Evolutionary conservation across 441 rosid genomes (phyloP), one percentile per base, ranked within the genome.

Genomic region (Syzygium malaccense): DNA sequence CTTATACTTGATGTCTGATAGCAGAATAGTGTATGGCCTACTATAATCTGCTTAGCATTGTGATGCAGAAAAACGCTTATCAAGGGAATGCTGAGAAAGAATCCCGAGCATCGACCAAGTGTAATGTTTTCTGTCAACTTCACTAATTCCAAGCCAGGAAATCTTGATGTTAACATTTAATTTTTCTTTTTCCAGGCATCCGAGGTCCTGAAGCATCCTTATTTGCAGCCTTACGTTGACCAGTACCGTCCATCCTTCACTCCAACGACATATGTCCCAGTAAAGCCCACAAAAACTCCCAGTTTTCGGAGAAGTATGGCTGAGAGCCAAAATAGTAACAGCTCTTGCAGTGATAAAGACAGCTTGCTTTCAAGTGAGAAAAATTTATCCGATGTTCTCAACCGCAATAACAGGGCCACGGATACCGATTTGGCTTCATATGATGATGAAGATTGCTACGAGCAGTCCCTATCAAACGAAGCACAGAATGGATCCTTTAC

Each of bases 191-290:
- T 30, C 87, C 92, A 97, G 99, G 99, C 99, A 87, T 92, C 98
- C 1, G 99, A 96, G 92, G 89, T 97, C 92, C 92, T 97, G 95
- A 97, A 97, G 97, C 99, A 97, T 89, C 99, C 99, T 75, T 97
- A 94, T 93, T 90, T 97, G 95, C 99, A 96, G 91, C 96, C 96
- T 91, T 95, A 94, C 88, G 97, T 97, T 87, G 98, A 95, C 86
- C 98, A 96, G 86, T 96, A 92, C 87, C 95, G 97, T 86, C 95
- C 95, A 68, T 88, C 95, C 86, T 91, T 95, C 87, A 90, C 90
- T 90, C 90, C 91, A 45, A 79, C 92, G 14, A 75, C 94, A 51
- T 90, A 88, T 90, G 88, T 92, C 57, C 93, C 94, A 32, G 95
- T 93, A 91, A 96, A 95, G 90, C 90, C 93, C 87, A 91, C 92